Base-by-base conservation (phyloP, 78 protist genomes). In the Monosiga brevicollis region DNA sequence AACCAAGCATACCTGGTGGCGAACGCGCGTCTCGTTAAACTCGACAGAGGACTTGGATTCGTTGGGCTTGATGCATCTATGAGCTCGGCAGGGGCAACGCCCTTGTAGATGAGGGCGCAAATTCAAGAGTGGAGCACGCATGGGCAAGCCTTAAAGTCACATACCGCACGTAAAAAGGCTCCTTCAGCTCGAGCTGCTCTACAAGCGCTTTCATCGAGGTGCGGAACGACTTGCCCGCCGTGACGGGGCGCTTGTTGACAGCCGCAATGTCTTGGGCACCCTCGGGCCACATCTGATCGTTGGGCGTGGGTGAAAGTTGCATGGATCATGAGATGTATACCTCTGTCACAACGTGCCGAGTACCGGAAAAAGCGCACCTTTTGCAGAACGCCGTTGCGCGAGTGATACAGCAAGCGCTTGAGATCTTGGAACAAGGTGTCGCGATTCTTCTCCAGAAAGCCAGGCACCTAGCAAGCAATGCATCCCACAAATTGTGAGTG, bases 381-480 rank as follows among this genome's bases (percentile, higher is more conserved):
- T 75, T 35, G 15, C 36, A 79, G 35, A 37, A 32, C 6, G 25
- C 38, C 49, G 22, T 35, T 35, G 49, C 3, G 0, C 15, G 76
- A 55, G 35, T 34, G 25, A 35, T 15, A 49, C 76, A 37, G 29
- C 25, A 24, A 25, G 11, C 38, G 41, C 70, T 43, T 41, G 41
- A 78, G 81, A 26, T 78, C 81, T 2, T 43, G 73, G 43, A 55
- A 43, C 34, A 78, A 72, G 42, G 84, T 23, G 87, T 95, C 97
- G 81, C 89, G 92, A 86, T 95, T 95, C 89, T 93, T 94, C 73
- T 85, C 95, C 38, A 92, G 76, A 90, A 96, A 96, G 38, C 92
- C 94, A 71, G 0, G 15, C 41, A 84, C 86, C 71, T 3, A 6
- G 85, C 90, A 91, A 20, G 80, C 70, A 29, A 91, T 92, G n/a